phyloP scores from a whole-genome alignment of 2,329 filamentous ascomycete genomes.

The Fusarium sambucinum region DNA sequence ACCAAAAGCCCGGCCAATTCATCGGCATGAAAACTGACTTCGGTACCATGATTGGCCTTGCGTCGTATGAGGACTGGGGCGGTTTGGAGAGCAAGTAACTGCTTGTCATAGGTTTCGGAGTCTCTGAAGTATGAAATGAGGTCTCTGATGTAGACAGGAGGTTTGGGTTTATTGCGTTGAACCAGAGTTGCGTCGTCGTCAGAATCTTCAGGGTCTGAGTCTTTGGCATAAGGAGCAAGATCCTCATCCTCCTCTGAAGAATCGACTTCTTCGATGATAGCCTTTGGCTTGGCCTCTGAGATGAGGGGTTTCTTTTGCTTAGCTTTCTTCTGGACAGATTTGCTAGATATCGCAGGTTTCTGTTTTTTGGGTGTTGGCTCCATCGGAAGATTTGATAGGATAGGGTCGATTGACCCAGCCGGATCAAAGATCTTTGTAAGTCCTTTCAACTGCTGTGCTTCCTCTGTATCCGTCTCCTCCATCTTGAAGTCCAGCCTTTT shows the following conservation, averaged over 20 bases:
- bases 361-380: conserved; percentile 5
- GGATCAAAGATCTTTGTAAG: conserved; percentile 73
- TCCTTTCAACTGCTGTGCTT: conserved; percentile 80
- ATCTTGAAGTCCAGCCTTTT: conserved; percentile 85
- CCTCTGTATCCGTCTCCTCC: conserved; percentile 78
- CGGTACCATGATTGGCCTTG: conserved; percentile 88
- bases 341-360: conserved; percentile 12
- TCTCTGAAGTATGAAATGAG: conserved; percentile 83
- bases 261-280: conserved; percentile 75
- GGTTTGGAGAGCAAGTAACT: conserved; percentile 81
- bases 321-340: conserved; percentile 40
- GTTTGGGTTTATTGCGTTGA: conserved; percentile 81
- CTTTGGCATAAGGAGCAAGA: conserved; percentile 83
- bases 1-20: conserved; percentile 83
- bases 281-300: conserved; percentile 51
- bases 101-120: conserved; percentile 84
- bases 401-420: conserved; percentile 67
- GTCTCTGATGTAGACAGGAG: conserved; percentile 92
- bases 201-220: conserved; percentile 89
- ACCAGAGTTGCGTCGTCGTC: conserved; percentile 93
- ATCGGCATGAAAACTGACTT: conserved; percentile 85
- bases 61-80: conserved; percentile 86
- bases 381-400: conserved; percentile 53
- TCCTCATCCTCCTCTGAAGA: conserved; percentile 73
- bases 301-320: conserved; percentile 48